Conservation (phyloP, 2,329 filamentous ascomycete genomes). For the Hysterium pulicare region DNA sequence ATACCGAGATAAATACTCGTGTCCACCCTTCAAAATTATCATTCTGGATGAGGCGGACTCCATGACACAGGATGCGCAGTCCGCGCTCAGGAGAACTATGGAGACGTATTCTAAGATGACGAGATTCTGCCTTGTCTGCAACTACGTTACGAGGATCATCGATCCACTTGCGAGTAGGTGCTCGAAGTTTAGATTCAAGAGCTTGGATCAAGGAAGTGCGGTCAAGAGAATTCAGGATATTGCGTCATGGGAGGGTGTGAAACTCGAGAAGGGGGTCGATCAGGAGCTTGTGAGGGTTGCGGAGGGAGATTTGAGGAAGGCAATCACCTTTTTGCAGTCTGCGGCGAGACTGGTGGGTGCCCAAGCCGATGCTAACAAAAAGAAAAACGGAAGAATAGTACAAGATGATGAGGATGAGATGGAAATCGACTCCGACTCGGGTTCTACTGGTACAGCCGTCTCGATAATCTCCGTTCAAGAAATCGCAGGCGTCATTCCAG, state of each 20-base stretch:
- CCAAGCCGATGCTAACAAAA: slow-evolving; percentile 27
- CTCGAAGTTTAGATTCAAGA: slow-evolving; percentile 98
- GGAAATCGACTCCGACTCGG: slow-evolving; percentile 38
- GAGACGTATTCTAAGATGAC: slow-evolving; percentile 97
- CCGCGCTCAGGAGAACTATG: slow-evolving; percentile 90
- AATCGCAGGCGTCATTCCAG: slow-evolving; percentile 91
- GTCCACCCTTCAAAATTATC: slow-evolving; percentile 98
- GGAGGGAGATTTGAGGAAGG: slow-evolving; percentile 92
- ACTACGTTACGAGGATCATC: slow-evolving; percentile 97
- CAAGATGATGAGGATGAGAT: slow-evolving; percentile 53
- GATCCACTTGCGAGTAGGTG: slow-evolving; percentile 91
- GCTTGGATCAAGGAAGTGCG: slow-evolving; percentile 81
- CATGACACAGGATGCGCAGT: slow-evolving; percentile 98
- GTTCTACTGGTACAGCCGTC: slow-evolving; percentile 44
- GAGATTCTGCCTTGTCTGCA: slow-evolving; percentile 94
- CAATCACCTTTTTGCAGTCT: slow-evolving; percentile 93
- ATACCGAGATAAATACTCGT: slow-evolving; percentile 71
- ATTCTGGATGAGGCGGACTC: slow-evolving; percentile 97
- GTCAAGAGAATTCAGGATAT: slow-evolving; percentile 77
- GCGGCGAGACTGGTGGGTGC: slow-evolving; percentile 84
- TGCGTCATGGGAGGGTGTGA: slow-evolving; percentile 72
- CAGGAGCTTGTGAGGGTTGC: slow-evolving; percentile 82
- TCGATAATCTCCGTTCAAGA: slow-evolving; percentile 83
- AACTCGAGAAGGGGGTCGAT: slow-evolving; percentile 72
- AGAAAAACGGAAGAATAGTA: slow-evolving; percentile 38